Conservation (phyloP, 257 asterid species). For the Solanum gracilifrons region DNA sequence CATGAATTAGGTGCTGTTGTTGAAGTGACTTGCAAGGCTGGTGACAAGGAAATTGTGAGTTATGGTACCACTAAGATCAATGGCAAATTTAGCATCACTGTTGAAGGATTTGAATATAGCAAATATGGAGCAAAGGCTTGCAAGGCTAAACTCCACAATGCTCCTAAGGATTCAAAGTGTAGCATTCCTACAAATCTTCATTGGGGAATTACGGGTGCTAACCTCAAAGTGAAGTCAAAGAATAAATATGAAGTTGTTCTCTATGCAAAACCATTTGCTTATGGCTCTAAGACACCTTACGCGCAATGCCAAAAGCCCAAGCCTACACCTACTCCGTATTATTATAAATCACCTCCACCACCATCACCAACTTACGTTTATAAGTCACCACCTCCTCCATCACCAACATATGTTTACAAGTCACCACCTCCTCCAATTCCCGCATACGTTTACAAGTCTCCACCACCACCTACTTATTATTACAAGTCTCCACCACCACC, state of each 20-base stretch:
- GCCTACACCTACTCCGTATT: background rate
- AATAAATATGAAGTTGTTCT: slow-evolving; percentile 47
- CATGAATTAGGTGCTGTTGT: slow-evolving; percentile 48
- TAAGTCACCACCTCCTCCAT: background rate
- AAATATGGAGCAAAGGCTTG: slow-evolving; percentile 1
- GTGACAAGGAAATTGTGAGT: slow-evolving; percentile 38
- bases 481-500: background rate
- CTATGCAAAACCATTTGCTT: slow-evolving; percentile 54
- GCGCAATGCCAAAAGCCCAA: background rate
- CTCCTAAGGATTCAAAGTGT: slow-evolving; percentile 53
- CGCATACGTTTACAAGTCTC: background rate
- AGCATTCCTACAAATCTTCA: slow-evolving; percentile 40
- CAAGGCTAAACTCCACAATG: slow-evolving; percentile 1
- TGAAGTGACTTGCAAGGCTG: slow-evolving; percentile 17
- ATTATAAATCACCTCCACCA: background rate
- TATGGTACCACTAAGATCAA: slow-evolving; percentile 57
- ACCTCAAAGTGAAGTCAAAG: slow-evolving; percentile 49
- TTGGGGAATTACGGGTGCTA: slow-evolving; percentile 49
- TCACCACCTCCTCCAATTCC: background rate
- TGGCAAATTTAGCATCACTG: slow-evolving; percentile 43
- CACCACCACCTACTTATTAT: background rate
- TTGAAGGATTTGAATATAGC: slow-evolving; percentile 11
- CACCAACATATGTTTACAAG: background rate
- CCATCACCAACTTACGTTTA: too few relatives aligned
- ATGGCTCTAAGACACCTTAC: slow-evolving; percentile 18